phyloP scores from a whole-genome alignment of 2,329 filamentous ascomycete genomes.

The Scolecobasidium constrictum region DNA sequence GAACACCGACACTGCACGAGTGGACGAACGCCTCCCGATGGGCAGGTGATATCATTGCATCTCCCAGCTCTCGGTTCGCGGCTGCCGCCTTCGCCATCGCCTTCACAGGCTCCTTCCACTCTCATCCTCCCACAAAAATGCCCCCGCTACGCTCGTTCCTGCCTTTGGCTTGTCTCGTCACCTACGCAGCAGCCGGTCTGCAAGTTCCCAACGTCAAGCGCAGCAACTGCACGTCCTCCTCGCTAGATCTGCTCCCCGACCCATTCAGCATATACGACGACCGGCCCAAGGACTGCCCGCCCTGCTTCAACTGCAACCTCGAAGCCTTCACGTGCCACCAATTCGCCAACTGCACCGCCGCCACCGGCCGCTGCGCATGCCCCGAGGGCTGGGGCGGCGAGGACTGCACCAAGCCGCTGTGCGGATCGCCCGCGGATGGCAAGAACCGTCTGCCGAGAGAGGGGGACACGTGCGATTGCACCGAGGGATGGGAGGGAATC shows the following conservation, averaged over 20 bases:
- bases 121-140: too few species aligned
- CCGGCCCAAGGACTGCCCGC: constrained; percentile 66
- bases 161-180: not conserved
- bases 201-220: not conserved
- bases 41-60: not conserved
- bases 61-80: not conserved
- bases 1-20: too few species aligned
- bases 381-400: constrained; percentile 88
- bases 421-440: constrained; percentile 69
- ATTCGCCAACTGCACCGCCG: constrained; percentile 78
- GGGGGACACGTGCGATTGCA: constrained; percentile 66
- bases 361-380: constrained; percentile 86
- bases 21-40: too few species aligned
- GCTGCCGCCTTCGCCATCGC: too few species aligned
- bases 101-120: too few species aligned
- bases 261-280: constrained; percentile 48
- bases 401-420: constrained; percentile 84
- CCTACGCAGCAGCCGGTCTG: not conserved
- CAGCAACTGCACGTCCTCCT: constrained; percentile 1
- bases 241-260: not conserved
- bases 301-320: constrained; percentile 96
- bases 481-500: constrained; percentile 89
- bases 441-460: constrained; percentile 65
- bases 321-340: constrained; percentile 87
- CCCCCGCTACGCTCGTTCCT: constrained; percentile 1